phyloP scores from a whole-genome alignment of 176 grass and related monocot species.

The Eremochloa ophiuroides region DNA sequence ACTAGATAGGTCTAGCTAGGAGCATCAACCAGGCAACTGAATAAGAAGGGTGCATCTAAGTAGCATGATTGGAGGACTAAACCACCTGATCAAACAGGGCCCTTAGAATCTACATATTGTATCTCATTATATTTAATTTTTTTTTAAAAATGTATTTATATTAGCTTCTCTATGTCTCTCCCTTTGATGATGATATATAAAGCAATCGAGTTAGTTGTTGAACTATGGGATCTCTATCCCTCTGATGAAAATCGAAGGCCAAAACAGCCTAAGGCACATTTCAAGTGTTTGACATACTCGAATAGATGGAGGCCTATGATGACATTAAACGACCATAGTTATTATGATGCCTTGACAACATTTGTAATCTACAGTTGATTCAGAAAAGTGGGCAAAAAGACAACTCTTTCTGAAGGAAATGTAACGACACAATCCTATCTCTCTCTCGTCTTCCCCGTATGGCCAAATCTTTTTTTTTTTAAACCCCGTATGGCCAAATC shows the following conservation, averaged over 20 bases:
- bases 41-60: no score
- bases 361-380: no score
- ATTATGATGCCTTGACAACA: not conserved
- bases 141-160: not conserved
- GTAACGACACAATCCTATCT: not conserved
- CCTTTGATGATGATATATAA: not conserved
- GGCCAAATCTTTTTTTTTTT: no score
- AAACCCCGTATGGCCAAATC: not conserved
- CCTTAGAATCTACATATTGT: not conserved
- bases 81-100: no score
- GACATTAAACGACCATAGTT: not conserved
- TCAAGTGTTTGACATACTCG: not conserved
- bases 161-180: not conserved
- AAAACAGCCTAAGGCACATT: not conserved
- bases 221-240: not conserved
- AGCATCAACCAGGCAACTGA: no score
- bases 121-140: not conserved
- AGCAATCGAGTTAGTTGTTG: not conserved
- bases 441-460: not conserved
- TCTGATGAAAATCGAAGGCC: not conserved
- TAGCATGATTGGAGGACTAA: no score
- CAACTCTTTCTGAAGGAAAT: not conserved
- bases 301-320: not conserved
- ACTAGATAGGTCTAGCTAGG: no score
- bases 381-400: not conserved